These are phyloP conservation scores for Kalmusia sp. DNA, from an alignment of 2,329 filamentous ascomycete genomes.

Conservation along the genomic window DNA sequence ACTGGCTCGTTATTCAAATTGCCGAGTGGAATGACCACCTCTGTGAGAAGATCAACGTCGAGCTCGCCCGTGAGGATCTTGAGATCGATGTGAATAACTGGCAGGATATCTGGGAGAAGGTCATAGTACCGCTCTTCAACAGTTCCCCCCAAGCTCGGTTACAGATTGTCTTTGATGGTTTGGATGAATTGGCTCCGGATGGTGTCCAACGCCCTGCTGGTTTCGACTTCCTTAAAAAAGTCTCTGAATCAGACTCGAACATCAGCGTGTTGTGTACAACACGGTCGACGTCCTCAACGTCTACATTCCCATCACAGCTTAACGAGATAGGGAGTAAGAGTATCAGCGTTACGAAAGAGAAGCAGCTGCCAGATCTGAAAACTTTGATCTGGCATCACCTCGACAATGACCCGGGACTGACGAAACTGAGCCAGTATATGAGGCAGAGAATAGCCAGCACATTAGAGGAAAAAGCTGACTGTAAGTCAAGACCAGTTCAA, in stretches of 20 bases:
- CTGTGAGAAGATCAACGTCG: slow-evolving; percentile 3
- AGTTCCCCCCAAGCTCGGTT: not conserved
- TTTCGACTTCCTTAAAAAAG: not conserved
- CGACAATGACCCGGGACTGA: not conserved
- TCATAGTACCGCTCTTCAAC: not conserved
- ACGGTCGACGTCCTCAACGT: not conserved
- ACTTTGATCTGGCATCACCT: slow-evolving; percentile 6
- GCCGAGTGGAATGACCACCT: not conserved
- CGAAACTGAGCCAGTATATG: slow-evolving; percentile 7
- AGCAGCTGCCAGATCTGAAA: slow-evolving; percentile 2
- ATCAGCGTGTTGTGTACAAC: slow-evolving; percentile 3
- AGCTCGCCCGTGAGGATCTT: slow-evolving; percentile 1
- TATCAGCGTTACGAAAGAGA: not conserved
- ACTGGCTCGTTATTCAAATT: slow-evolving; percentile 3
- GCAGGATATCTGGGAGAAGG: slow-evolving; percentile 2
- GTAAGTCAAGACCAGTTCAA: too few relatives aligned
- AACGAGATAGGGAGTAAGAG: not conserved
- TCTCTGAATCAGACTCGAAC: not conserved
- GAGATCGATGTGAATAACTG: not conserved
- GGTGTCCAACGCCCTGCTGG: not conserved
- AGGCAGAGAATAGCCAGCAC: slow-evolving; percentile 2
- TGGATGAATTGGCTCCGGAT: slow-evolving; percentile 5
- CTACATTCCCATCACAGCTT: not conserved
- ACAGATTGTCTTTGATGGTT: slow-evolving; percentile 1
- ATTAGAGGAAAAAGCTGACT: slow-evolving; percentile 3